Evolutionary conservation across 257 asterid genomes (phyloP).

Genomic region (Paulownia fortunei): DNA sequence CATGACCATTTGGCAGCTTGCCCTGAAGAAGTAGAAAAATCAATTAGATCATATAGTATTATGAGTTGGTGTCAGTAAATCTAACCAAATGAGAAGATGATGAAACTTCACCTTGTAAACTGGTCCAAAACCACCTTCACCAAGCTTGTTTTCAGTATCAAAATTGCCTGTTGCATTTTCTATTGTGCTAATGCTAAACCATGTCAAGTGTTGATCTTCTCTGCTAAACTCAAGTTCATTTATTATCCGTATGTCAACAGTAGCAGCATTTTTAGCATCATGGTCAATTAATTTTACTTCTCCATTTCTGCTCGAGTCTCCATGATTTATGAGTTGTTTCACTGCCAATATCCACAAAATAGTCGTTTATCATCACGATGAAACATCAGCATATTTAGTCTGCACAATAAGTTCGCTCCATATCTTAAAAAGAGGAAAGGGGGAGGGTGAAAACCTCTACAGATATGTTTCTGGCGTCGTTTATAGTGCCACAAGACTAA

Average conservation of each 20-base stretch:
- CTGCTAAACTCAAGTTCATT: constrained; percentile 7
- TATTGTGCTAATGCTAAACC: constrained; percentile 16
- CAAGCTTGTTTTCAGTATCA: constrained; percentile 18
- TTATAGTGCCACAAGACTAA: not conserved
- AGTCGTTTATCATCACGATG: not conserved
- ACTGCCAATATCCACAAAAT: not conserved
- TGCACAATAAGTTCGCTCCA: not conserved
- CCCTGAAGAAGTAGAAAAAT: constrained; percentile 15
- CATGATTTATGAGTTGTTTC: not conserved
- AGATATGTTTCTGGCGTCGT: not conserved
- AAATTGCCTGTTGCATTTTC: constrained; percentile 21
- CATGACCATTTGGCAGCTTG: constrained; percentile 26
- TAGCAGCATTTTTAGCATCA: not conserved
- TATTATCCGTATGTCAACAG: not conserved
- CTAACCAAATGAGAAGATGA: not conserved
- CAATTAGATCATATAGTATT: not conserved
- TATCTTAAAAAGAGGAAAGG: not conserved
- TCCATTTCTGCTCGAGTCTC: not conserved
- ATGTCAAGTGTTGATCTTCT: constrained; percentile 22
- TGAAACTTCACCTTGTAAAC: constrained; percentile 31
- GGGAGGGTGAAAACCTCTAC: not conserved
- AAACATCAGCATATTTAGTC: not conserved
- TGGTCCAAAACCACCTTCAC: constrained; percentile 33
- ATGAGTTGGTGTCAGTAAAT: not conserved
- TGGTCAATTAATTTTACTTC: not conserved